Evolutionary conservation across 345 rosid species (phyloP).

Genomic region (Ceriops decandra): DNA sequence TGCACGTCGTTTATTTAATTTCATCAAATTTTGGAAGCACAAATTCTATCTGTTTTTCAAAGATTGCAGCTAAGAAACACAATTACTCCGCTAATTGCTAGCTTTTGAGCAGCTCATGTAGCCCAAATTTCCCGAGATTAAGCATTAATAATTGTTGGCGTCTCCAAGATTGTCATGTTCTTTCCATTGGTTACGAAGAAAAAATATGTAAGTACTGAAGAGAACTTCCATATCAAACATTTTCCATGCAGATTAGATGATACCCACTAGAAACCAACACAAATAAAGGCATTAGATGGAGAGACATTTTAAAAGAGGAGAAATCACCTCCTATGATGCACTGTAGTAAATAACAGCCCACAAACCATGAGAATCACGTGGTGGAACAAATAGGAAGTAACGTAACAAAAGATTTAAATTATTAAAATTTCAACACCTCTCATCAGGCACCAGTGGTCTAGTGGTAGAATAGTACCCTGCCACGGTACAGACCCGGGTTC

Average conservation of each 20-base stretch:
- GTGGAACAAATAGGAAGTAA: too few species aligned
- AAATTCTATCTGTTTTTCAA: background rate
- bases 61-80: background rate
- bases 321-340: background rate
- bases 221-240: conserved; percentile 45
- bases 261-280: background rate
- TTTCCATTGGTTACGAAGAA: too few species aligned
- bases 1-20: background rate
- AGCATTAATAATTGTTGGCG: too few species aligned
- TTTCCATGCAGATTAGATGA: conserved; percentile 19
- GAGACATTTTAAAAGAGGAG: background rate
- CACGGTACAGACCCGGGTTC: conserved; percentile 82
- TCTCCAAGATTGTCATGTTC: too few species aligned
- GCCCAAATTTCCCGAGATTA: too few species aligned
- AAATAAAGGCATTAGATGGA: background rate
- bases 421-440: too few species aligned
- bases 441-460: conserved; percentile 58
- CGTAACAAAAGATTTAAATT: accelerated
- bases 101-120: background rate
- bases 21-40: background rate
- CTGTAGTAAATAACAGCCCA: background rate
- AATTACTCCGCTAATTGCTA: too few species aligned
- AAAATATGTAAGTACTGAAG: background rate
- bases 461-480: conserved; percentile 75
- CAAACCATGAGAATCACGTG: background rate